A percentile compares a stretch with the other conserved stretches of the same genome.
phyloP scores from a whole-genome alignment of 257 asterid genomes.

The Capsicum rhomboideum region DNA sequence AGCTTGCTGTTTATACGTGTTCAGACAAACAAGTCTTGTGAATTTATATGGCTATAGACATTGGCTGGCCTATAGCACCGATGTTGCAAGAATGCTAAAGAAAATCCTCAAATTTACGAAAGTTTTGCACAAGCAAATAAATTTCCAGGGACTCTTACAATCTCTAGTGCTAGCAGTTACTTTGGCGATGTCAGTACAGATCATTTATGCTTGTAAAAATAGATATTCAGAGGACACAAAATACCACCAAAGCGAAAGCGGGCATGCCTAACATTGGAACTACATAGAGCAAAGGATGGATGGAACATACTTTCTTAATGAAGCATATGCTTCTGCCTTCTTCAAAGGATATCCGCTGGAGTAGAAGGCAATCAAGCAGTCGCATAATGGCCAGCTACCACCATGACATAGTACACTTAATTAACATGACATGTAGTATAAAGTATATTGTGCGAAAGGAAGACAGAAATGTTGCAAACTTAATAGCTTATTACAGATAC shows the following conservation, averaged over 20 bases:
- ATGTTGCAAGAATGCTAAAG: background rate
- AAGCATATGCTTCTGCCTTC: constrained; percentile 89
- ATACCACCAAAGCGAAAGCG: background rate
- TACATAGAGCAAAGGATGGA: background rate
- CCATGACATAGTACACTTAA: background rate
- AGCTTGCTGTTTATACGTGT: background rate
- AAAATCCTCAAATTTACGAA: background rate
- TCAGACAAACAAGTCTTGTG: background rate
- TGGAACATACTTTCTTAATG: constrained; percentile 65
- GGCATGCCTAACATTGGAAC: background rate
- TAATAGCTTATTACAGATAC: background rate
- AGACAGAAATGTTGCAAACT: background rate
- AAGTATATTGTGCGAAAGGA: background rate
- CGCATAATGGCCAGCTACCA: constrained; percentile 93
- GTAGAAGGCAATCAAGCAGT: constrained; percentile 90
- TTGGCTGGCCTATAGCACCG: background rate
- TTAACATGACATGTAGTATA: background rate
- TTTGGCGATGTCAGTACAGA: background rate
- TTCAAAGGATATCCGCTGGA: constrained; percentile 75
- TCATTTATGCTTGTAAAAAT: background rate
- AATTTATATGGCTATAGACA: background rate
- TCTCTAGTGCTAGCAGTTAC: background rate
- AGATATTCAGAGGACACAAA: background rate
- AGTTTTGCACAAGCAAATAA: background rate
- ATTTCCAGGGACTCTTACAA: background rate